These are phyloP conservation scores for Microcera coccophila DNA, from an alignment of 2,329 filamentous ascomycete species.

Conservation along the genomic window DNA sequence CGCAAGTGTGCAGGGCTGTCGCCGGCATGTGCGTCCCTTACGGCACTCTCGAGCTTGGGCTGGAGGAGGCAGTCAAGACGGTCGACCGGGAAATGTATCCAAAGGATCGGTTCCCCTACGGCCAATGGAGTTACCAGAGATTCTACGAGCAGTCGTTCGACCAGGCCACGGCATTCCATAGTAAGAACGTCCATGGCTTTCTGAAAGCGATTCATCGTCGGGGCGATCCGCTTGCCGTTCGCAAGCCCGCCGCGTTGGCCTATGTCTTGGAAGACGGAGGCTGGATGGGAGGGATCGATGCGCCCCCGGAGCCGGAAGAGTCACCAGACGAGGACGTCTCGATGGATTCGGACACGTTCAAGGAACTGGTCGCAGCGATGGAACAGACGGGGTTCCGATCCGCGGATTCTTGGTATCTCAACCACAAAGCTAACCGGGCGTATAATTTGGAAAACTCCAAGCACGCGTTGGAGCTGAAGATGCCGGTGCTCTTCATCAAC, in stretches of 20 bases:
- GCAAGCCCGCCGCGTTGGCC: not conserved
- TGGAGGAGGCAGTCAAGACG: slow-evolving; percentile 31
- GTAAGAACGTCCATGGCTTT: slow-evolving; percentile 13
- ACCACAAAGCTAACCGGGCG: slow-evolving; percentile 39
- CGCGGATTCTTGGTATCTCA: slow-evolving; percentile 32
- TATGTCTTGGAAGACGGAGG: not conserved
- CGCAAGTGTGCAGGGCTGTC: slow-evolving; percentile 23
- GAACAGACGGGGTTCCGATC: slow-evolving; percentile 15
- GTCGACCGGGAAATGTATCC: slow-evolving; percentile 45
- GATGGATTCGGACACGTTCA: slow-evolving; percentile 14
- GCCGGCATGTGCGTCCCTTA: slow-evolving; percentile 38
- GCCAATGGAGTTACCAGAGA: slow-evolving; percentile 31
- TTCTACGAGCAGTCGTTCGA: slow-evolving; percentile 28
- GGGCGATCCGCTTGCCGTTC: not conserved
- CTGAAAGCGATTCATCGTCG: slow-evolving; percentile 16
- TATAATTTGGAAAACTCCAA: slow-evolving; percentile 28
- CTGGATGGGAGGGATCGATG: not conserved
- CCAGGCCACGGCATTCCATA: slow-evolving; percentile 13
- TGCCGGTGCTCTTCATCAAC: slow-evolving; percentile 33
- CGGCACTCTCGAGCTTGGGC: slow-evolving; percentile 37
- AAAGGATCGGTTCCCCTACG: slow-evolving; percentile 35
- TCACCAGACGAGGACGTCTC: slow-evolving; percentile 1
- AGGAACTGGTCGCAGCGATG: slow-evolving; percentile 28
- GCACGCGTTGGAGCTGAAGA: slow-evolving; percentile 32
- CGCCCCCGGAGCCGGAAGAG: not conserved